Evolutionary conservation across 1,284 basidiomycete genomes (phyloP), one percentile per base, ranked within the genome.

Genomic region (Phaffia rhodozyma): DNA sequence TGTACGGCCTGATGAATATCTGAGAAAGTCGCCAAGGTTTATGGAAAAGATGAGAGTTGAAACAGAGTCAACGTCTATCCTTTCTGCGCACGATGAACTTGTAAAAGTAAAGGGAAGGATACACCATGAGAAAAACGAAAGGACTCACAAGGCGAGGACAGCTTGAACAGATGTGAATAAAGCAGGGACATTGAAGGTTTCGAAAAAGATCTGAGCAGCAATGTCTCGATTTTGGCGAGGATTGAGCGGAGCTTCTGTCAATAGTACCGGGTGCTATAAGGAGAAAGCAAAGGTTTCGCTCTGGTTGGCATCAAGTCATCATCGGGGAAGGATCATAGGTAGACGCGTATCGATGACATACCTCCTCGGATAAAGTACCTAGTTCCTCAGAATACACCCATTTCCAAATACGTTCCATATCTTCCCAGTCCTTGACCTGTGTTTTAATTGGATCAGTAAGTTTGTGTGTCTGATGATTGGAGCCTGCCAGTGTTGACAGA

Each of bases 101-200:
- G 52, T 69, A 11, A 43, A 43, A 43, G 38, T 50, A 70, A 68
- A 69, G 32, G 68, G 49, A 65, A 57, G 48, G 67, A 57, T 30
- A 13, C 13, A 34, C 23, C 9, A 29, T 29, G 18, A 51, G 54
- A 53, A 56, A 71, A 49, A 2, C 52, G 55, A 52, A 34, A 60
- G 13, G 5, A 77, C 86, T 75, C 73, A 96, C 91, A 99, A 77
- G 69, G 91, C 91, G 62, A 99, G 79, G 25, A 99, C 94, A 30
- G 96, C 96, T 78, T 99, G 96, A 4, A 99, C 90, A 57, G 90
- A 93, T 21, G 89, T 94, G 78, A 92, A 98, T 66, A 99, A 79
- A 9, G 96, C 96, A 25, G 96, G 96, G 23, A 98, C 96, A 75
- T 99, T 99, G 83, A 97, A 97, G 3, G 93, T 97, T 73, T 97